Conservation (phyloP, 768 basidiomycete genomes). For the Tylopilus cervinicoccineus region DNA sequence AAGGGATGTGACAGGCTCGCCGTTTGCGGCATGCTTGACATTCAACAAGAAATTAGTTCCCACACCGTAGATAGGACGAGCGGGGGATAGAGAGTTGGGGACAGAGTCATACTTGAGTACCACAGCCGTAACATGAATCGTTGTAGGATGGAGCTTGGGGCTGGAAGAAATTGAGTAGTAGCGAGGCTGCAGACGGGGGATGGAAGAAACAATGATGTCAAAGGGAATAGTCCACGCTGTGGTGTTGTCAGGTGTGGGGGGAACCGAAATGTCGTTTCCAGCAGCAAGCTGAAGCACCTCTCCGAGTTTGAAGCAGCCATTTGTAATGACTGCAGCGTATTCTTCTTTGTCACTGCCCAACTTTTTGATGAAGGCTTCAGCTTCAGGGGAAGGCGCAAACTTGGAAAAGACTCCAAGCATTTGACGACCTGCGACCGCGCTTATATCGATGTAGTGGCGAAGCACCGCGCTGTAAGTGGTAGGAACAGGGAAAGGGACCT, state of each 20-base stretch:
- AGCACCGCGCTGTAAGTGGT: conserved; percentile 92
- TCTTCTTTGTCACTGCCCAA: conserved; percentile 86
- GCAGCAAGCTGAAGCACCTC: conserved; percentile 91
- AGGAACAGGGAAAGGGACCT: conserved; percentile 97
- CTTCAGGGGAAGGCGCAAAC: conserved; percentile 79
- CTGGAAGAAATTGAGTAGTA: conserved; percentile 99
- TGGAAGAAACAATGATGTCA: conserved; percentile 91
- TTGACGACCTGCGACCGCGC: conserved; percentile 91
- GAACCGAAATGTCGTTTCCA: conserved; percentile 61
- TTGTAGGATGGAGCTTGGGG: conserved; percentile 84
- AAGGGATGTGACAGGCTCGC: conserved; percentile 47
- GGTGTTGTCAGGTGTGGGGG: conserved; percentile 68
- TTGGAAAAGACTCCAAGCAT: conserved; percentile 83
- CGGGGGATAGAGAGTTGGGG: conserved; percentile 44
- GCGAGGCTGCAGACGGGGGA: conserved; percentile 92
- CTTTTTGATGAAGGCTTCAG: conserved; percentile 66
- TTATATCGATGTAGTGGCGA: conserved; percentile 96
- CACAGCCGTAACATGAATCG: conserved; percentile 93
- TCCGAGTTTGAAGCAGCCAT: conserved; percentile 86
- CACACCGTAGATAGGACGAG: conserved; percentile 80
- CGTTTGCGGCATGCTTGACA: conserved; percentile 72
- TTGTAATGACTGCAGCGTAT: conserved; percentile 71
- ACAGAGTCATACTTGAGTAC: conserved; percentile 89
- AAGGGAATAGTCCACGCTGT: conserved; percentile 91
- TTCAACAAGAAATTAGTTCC: conserved; percentile 96